Percentiles rank a stretch among this genome's conserved stretches.
Conservation (phyloP, 2,329 filamentous ascomycete genomes). For the Colletotrichum abscissum region DNA sequence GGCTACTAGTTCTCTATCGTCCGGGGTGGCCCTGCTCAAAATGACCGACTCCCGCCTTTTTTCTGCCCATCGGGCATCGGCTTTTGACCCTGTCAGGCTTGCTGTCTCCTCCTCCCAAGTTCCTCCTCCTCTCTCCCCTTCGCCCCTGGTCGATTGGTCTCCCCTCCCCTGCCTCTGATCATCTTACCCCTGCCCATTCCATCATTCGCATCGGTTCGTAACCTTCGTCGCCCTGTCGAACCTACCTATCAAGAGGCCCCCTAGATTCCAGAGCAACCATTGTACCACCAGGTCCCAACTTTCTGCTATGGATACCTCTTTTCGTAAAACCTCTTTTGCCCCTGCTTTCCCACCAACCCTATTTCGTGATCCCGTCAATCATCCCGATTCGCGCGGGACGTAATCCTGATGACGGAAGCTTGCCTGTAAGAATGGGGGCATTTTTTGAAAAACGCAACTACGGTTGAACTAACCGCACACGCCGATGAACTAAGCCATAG, state of each 20-base stretch:
- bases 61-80: not conserved
- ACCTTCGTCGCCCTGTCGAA: not conserved
- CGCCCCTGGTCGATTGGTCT: not conserved
- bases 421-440: not conserved
- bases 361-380: not conserved
- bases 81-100: not conserved
- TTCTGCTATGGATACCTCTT: not conserved
- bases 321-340: not conserved
- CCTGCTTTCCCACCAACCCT: constrained; percentile 7
- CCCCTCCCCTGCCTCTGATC: constrained; percentile 9
- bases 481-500: not conserved
- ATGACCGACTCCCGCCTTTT: not conserved
- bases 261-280: constrained; percentile 24
- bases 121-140: not conserved
- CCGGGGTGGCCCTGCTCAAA: not conserved
- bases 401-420: constrained; percentile 12
- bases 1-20: not conserved
- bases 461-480: not conserved
- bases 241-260: constrained; percentile 3
- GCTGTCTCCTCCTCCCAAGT: no score
- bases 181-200: constrained; percentile 20
- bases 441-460: not conserved
- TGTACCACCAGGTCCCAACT: no score
- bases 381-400: not conserved
- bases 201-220: constrained; percentile 17